A percentile compares a stretch with the other conserved stretches of the same genome.
Evolutionary conservation across 2,329 filamentous ascomycete genomes (phyloP).

Genomic region (Penicillium sp.): DNA sequence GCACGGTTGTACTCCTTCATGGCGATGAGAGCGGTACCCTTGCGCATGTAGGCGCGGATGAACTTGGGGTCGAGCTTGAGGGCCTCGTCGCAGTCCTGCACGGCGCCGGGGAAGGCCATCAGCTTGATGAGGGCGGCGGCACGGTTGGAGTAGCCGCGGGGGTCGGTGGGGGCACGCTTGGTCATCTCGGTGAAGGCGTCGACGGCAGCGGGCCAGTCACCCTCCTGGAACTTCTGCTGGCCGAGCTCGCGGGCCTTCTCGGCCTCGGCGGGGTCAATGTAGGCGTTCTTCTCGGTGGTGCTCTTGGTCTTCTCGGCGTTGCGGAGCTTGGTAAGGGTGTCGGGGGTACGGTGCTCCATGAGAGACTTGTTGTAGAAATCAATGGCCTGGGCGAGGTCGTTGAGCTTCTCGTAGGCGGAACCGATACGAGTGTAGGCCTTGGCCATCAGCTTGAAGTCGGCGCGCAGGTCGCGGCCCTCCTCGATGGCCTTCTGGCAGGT

Average conservation of each 20-base stretch:
- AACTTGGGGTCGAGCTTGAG: constrained; percentile 91
- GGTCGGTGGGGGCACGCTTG: constrained; percentile 90
- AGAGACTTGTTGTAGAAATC: constrained; percentile 91
- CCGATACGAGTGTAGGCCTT: constrained; percentile 97
- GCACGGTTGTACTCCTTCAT: constrained; percentile 99
- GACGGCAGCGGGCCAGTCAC: constrained; percentile 92
- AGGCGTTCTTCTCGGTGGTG: constrained; percentile 73
- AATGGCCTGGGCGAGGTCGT: constrained; percentile 76
- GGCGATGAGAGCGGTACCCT: constrained; percentile 90
- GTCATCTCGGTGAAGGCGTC: constrained; percentile 95
- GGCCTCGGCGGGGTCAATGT: constrained; percentile 87
- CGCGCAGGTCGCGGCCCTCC: constrained; percentile 83
- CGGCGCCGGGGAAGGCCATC: constrained; percentile 89
- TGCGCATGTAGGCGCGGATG: constrained; percentile 93
- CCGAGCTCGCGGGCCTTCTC: constrained; percentile 94
- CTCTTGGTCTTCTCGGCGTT: constrained; percentile 84
- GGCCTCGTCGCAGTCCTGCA: constrained; percentile 88
- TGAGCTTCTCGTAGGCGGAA: constrained; percentile 86
- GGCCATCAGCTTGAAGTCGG: constrained; percentile 97
- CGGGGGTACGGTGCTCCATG: constrained; percentile 94
- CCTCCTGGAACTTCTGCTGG: constrained; percentile 96
- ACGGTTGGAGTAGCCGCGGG: constrained; percentile 94
- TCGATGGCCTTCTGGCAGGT: constrained; percentile 85
- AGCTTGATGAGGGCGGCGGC: constrained; percentile 96
- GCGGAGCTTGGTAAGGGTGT: constrained; percentile 89